Base-by-base conservation (phyloP, 352 stramenopile genomes). In the Phytophthora citrophthora region DNA sequence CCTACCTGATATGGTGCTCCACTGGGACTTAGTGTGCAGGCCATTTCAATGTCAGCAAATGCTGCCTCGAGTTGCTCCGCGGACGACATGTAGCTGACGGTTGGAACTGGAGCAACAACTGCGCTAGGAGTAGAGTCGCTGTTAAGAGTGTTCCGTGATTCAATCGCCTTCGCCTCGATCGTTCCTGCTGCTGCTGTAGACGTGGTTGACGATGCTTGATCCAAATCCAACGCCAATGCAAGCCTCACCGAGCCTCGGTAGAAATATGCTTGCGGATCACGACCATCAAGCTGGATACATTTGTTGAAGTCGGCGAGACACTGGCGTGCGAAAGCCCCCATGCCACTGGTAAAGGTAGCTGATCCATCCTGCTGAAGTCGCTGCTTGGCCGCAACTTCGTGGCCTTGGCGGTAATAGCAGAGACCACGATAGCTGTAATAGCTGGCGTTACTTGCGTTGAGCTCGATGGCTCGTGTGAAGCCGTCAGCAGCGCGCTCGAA, bases 11-110 rank as follows among this genome's bases (percentile, higher is more conserved):
- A 92, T 26, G 79, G 70, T 27, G 67, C 59, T 1, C 60, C 59
- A 10, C 26, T 79, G 3, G 82, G 74, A 4, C 68, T 71, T 10
- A 91, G 55, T 8, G 68, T 82, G 61, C 78, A 90, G n/a, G 86
- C 86, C 79, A 91, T 90, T 53, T 93, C 83, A 20, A 93, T 86
- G 51, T 94, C 86, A 4, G 72, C 79, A 40, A 90, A 90, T 20
- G 83, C 76, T 10, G 86, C 83, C 24, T 91, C 79, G 2, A 93
- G 75, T 43, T 94, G 83, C 26, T 94, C 62, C 8, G 62, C 60
- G 16, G 61, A 45, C 27, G 57, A 64, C 50, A 76, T 60, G 29
- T 63, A 65, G 31, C 67, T 72, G 38, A 68, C 45, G 43, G 15
- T 27, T 10, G 61, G 54, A 16, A 18, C 46, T 45, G 27, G 32